Base-by-base conservation (phyloP, 495 filamentous ascomycete species). In the Penicillium arizonense region DNA sequence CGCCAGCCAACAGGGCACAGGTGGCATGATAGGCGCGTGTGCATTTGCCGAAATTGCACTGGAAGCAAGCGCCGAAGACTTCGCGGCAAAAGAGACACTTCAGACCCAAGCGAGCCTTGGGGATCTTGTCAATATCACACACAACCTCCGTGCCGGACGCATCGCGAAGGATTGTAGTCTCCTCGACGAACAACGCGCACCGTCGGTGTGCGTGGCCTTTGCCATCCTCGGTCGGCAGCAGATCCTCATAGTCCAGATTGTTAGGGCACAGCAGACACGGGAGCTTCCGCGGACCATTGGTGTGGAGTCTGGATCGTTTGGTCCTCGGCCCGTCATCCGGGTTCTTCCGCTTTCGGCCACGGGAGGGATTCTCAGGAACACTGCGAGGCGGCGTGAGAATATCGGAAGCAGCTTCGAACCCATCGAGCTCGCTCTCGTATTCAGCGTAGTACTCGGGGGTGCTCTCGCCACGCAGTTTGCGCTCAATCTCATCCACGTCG, bases 201-300 rank as follows among this genome's bases (percentile, higher is more conserved):
- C 93, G 79, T 34, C 90, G 85, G 73, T 98, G 94, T 36, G 89
- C 94, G 40, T 75, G 69, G 56, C 87, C 85, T 54, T 88, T 82
- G 43, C 91, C 91, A 69, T 93, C 87, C 55, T 96, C 92, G 1
- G 93, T 97, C 11, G 88, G 78, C 21, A 98, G 76, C 35, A 98
- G 77, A 56, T 89, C 83, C 63, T 96, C 88, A 42, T 83, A 90
- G 10, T 88, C 86, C 57, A 94, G 86, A 65, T 96, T 85, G 69
- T 96, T 96, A 14, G 94, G 95, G 68, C 94, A 99, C 10, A 99
- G 78, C 44, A 91, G 81, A 70, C 94, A 99, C n/a, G 94, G 91
- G 44, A 89, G 84, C 59, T 88, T 88, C 32, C 82, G 75, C 11
- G 86, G 82, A 36, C 79, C 72, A 63, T 89, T 90, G 61, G 87